phyloP scores from a whole-genome alignment of 192 early-diverging fungal genomes.

The Linnemannia hyalina region DNA sequence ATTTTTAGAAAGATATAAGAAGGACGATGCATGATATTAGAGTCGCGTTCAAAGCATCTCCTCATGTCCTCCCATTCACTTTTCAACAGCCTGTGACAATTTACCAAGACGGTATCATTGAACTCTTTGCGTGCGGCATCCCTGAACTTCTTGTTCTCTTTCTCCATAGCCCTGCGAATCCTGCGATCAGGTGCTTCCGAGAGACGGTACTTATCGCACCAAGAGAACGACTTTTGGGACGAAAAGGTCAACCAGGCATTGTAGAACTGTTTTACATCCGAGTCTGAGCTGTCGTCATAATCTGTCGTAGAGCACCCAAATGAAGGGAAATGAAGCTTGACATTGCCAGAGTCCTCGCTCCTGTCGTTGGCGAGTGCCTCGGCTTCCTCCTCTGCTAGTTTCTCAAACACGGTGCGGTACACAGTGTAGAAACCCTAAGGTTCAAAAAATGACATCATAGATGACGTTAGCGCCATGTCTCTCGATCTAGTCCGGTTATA shows the following conservation, averaged over 20 bases:
- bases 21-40: background rate
- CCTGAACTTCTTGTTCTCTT: conserved; percentile 90
- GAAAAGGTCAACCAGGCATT: conserved; percentile 86
- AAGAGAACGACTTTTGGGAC: conserved; percentile 89
- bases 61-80: background rate
- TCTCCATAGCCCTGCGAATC: conserved; percentile 88
- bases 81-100: background rate
- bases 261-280: conserved; percentile 79
- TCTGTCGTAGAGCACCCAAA: conserved; percentile 81
- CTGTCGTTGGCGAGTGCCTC: conserved; percentile 65
- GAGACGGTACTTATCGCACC: conserved; percentile 91
- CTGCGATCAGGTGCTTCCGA: conserved; percentile 87
- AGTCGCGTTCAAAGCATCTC: too few species aligned
- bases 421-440: conserved; percentile 83
- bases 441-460: conserved; percentile 9
- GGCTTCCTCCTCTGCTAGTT: conserved; percentile 85
- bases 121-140: conserved; percentile 81
- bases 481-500: background rate
- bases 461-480: background rate
- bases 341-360: conserved; percentile 47
- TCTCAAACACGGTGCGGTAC: conserved; percentile 83
- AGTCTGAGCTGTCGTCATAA: conserved; percentile 73
- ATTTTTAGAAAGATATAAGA: conserved; percentile 1
- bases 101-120: conserved; percentile 78
- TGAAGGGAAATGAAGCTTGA: conserved; percentile 54